Conservation (phyloP, 352 stramenopile genomes). For the Blastocystis sp. region DNA sequence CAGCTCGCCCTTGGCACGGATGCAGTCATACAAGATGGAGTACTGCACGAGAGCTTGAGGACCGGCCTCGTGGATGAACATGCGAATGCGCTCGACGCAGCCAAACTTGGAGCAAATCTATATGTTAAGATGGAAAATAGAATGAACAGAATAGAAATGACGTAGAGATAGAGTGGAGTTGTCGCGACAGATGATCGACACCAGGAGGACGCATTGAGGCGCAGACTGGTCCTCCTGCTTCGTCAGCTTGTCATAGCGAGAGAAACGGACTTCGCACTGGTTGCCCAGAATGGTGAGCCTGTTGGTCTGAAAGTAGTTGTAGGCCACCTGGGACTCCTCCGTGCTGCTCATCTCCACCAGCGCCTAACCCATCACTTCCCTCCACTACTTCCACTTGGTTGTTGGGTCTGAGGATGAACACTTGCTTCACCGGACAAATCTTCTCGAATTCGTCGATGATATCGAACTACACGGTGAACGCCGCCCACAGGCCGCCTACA, state of each 20-base stretch:
- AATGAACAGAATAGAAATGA: conserved; percentile 29
- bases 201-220: conserved; percentile 9
- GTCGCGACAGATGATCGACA: conserved; percentile 40
- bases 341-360: conserved; percentile 5
- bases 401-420: conserved; percentile 41
- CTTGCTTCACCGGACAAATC: conserved; percentile 42
- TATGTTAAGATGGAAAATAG: neutral
- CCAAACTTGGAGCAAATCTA: conserved; percentile 19
- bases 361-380: neutral
- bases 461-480: conserved; percentile 36
- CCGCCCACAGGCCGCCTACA: neutral
- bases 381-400: neutral
- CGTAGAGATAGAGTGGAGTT: conserved; percentile 18
- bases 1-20: conserved; percentile 7
- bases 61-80: conserved; percentile 46
- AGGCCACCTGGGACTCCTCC: conserved; percentile 1
- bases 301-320: neutral
- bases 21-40: conserved; percentile 27
- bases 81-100: conserved; percentile 12
- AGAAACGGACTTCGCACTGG: neutral
- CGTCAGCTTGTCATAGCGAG: conserved; percentile 17
- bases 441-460: conserved; percentile 41
- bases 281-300: conserved; percentile 55
- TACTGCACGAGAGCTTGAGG: conserved; percentile 45
- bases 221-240: neutral